Evolutionary conservation across 2,329 filamentous ascomycete genomes (phyloP), one percentile per base, ranked within the genome.

Genomic region (Arthrobotrys sinensis): DNA sequence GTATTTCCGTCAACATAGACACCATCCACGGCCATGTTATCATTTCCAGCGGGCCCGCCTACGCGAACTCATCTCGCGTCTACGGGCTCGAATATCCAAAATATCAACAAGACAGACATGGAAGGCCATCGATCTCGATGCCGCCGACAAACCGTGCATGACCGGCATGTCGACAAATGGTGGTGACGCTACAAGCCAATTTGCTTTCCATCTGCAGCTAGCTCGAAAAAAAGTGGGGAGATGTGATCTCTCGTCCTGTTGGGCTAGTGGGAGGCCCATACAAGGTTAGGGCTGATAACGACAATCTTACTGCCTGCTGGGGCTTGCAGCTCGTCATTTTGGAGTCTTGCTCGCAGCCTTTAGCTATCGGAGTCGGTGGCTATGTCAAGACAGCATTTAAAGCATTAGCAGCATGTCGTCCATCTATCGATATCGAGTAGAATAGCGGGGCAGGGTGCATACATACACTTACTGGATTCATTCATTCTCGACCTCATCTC

Each of bases 251-350:
- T 52, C 64, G 48, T 45, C 52, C 63, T 57, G 38, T 52, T 73
- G 60, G 60, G 62, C 69, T 46, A 52, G 53, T 64, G 36, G 32
- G 34, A 52, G 70, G 32, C 19, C 52, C 32, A 65, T 24, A 65
- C 75, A 72, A 68, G 67, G 62, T 53, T 71, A 71, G 73, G 66
- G 73, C 73, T 71, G 73, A 77, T 77, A 78, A 57, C 67, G 67
- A 72, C 67, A 72, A 68, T 68, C 73, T 78, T 60, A 72, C 67
- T 66, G 50, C 66, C 73, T 71, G 60, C 66, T 55, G 43, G 36
- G 50, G 57, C 64, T 65, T 67, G 62, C 70, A 66, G 66, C 63
- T 76, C 71, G 71, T 76, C 63, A 67, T 76, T 36, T 64, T 48
- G 62, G 21, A 53, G 28, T 36, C 28, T 68, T 34, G 24, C 50